Base-by-base conservation (phyloP, 1,284 basidiomycete species). In the Cerrena zonata region DNA sequence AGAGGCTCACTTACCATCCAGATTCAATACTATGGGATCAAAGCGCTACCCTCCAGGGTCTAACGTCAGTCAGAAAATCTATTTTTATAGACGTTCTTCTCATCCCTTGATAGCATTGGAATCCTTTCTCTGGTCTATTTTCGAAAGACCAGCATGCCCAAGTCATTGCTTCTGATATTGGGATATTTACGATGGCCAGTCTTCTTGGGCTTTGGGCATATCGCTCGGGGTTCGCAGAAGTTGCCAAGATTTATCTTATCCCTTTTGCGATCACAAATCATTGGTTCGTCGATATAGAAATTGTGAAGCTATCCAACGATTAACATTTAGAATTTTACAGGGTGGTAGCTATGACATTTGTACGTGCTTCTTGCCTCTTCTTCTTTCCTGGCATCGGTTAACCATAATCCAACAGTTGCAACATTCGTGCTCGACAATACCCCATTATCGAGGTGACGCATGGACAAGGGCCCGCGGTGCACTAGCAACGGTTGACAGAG, bases 81-180 rank as follows among this genome's bases (percentile, higher is more conserved):
- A 72, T 55, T 89, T 89, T 4, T 74, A 73, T 42, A 85, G 88
- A 2, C 69, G 82, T 54, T 76, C 91, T 53, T 94, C 91, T 74
- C 84, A n/a, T n/a, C n/a, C n/a, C n/a, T n/a, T n/a, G 86, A 57
- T 78, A 84, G 21, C 72, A 78, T 53, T 86, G 92, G 52, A 65
- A 75, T 58, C 62, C 60, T 50, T 58, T 21, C 12, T 2, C 13
- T 15, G 37, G n/a, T 46, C n/a, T n/a, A n/a, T 15, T 12, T 15
- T 5, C 11, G 34, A 5, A 4, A 26, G 10, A n/a, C 18, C 3
- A 4, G 15, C 4, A 4, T 19, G 45, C n/a, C 19, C n/a, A 49
- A 5, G 23, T 10, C 30, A 19, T 25, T 19, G 5, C 22, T 25
- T n/a, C 51, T 67, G 66, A 65, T 5, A 41, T 55, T 12, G 70